A percentile compares a stretch with the other conserved stretches of the same genome.
Evolutionary conservation across 2,329 filamentous ascomycete genomes (phyloP).

Genomic region (Ceratocystis cubensis): DNA sequence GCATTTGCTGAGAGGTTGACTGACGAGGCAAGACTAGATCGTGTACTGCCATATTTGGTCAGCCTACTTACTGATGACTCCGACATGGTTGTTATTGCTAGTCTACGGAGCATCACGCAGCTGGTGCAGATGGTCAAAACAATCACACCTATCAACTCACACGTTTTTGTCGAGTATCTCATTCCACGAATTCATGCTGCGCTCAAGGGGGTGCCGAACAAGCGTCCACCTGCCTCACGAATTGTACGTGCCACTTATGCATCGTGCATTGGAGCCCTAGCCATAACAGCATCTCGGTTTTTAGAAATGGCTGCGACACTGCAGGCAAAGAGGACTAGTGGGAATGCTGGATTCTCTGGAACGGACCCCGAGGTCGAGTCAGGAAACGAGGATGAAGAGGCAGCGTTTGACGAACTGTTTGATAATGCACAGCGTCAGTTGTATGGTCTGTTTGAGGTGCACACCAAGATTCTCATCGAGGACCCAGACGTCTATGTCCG

Average conservation of each 20-base stretch:
- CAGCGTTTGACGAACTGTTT: slow-evolving; percentile 69
- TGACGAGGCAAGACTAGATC: slow-evolving; percentile 90
- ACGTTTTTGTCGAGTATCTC: slow-evolving; percentile 57
- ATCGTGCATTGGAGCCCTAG: slow-evolving; percentile 77
- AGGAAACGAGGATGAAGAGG: slow-evolving; percentile 46
- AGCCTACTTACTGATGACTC: slow-evolving; percentile 67
- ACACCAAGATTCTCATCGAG: slow-evolving; percentile 81
- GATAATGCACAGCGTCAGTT: slow-evolving; percentile 78
- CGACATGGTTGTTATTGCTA: slow-evolving; percentile 73
- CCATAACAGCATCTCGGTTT: slow-evolving; percentile 71
- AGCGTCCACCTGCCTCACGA: slow-evolving; percentile 41
- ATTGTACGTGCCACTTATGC: slow-evolving; percentile 84
- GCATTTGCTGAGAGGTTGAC: slow-evolving; percentile 85
- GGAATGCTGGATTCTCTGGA: slow-evolving; percentile 43
- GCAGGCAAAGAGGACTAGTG: slow-evolving; percentile 58
- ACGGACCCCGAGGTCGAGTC: slow-evolving; percentile 71
- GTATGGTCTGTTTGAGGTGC: slow-evolving; percentile 68
- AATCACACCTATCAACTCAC: slow-evolving; percentile 66
- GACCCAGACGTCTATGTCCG: slow-evolving; percentile 77
- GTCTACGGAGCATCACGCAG: slow-evolving; percentile 76
- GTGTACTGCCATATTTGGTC: slow-evolving; percentile 82
- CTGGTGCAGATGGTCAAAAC: slow-evolving; percentile 75
- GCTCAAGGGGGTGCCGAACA: slow-evolving; percentile 30
- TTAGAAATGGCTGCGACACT: slow-evolving; percentile 84
- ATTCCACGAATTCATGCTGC: slow-evolving; percentile 49